Evolutionary conservation across 371 early-diverging fungal genomes (phyloP), one percentile per base, ranked within the genome.

Genomic region (Nematocida sp.): DNA sequence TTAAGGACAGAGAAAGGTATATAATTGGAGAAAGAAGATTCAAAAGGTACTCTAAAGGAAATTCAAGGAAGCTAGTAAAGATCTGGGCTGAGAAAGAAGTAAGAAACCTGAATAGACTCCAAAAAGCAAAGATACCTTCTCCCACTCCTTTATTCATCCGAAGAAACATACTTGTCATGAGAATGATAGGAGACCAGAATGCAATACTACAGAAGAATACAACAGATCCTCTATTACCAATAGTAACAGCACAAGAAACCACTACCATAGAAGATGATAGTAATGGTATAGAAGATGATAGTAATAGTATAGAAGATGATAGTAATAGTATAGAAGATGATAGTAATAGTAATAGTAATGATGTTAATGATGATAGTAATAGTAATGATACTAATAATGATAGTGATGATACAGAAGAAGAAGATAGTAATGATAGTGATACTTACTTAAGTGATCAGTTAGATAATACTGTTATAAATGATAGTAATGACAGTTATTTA

Each of bases 51-150:
- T 94, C 95, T 83, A 87, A 86, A 74, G 87, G 88, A 77, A 99
- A 99, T 81, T 94, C 96, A 23, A 85, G 97, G 78, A 96, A 96
- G 85, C 93, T 99, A 90, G 94, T 97, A 66, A 91, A 93, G 84
- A 84, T 94, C 35, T 99, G 99, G 99, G 97, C 97, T 1, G 99
- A 99, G 81, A 99, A 99, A 84, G 97, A 99, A 82, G 92, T 95
- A 88, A 86, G 99, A 66, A 99, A 99, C 80, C 83, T 96, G 79
- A 92, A 93, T 81, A 87, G 94, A 62, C 78, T 98, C 32, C 86
- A 88, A 54, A 87, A 86, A 27, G 89, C 90, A 0, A 94, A 91
- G 1, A 92, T 98, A 27, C 91, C 91, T 13, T 92, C 91, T 46
- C 99, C 99, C 0, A 88, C 90, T 55, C 94, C 97, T 2, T 74